Conservation (phyloP, 73 alveolate species). For the Symbiodinium pilosum region DNA sequence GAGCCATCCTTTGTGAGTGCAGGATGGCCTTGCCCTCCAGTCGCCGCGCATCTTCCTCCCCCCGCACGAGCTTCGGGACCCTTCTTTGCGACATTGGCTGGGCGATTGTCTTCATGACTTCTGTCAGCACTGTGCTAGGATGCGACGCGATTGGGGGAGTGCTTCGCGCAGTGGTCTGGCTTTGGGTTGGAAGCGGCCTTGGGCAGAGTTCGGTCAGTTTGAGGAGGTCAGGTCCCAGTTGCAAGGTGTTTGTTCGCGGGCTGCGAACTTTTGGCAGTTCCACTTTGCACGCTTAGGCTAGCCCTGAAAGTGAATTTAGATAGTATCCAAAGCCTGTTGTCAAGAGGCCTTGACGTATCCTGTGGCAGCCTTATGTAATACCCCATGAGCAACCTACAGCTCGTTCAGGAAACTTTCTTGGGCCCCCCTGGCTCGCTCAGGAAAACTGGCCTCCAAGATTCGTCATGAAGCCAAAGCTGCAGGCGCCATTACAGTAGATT, state of each 20-base stretch:
- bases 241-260: too few species aligned
- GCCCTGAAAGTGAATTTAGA: too few species aligned
- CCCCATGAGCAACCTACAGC: too few species aligned
- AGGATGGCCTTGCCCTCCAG: not conserved
- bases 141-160: slow-evolving; percentile 61
- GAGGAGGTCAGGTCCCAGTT: too few species aligned
- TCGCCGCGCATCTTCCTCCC: slow-evolving; percentile 56
- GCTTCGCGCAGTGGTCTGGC: slow-evolving; percentile 84
- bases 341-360: too few species aligned
- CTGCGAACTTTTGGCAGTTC: too few species aligned
- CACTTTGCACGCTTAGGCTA: too few species aligned
- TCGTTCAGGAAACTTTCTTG: too few species aligned
- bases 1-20: not conserved
- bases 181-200: slow-evolving; percentile 36
- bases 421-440: too few species aligned
- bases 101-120: not conserved
- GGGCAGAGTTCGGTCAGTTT: not conserved
- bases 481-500: too few species aligned
- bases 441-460: slow-evolving; percentile 83
- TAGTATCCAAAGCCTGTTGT: too few species aligned
- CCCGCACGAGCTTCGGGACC: slow-evolving; percentile 80
- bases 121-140: slow-evolving; percentile 12
- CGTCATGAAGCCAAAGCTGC: slow-evolving; percentile 33
- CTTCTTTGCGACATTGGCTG: not conserved
- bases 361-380: too few species aligned